Percentiles rank a stretch among this genome's conserved stretches.
phyloP scores from a whole-genome alignment of 2,329 filamentous ascomycete genomes.

The Alternaria arborescens region DNA sequence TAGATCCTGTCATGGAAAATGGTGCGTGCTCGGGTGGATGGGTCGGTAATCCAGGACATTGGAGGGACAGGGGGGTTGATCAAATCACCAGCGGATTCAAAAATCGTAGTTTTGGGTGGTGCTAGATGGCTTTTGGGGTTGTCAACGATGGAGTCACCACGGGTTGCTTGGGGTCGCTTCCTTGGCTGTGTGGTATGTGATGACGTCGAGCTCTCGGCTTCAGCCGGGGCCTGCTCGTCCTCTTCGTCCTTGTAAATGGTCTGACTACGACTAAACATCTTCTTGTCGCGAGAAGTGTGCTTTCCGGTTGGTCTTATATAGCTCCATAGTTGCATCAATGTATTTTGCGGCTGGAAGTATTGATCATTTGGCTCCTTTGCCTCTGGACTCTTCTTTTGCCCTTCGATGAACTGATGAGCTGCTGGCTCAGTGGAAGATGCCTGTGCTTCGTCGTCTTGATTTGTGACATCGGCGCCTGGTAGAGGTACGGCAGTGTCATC shows the following conservation, averaged over 20 bases:
- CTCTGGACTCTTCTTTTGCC: slow-evolving; percentile 36
- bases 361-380: slow-evolving; percentile 22
- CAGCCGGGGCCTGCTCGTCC: slow-evolving; percentile 14
- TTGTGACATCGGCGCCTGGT: slow-evolving; percentile 70
- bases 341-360: slow-evolving; percentile 48
- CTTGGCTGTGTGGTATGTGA: slow-evolving; percentile 23
- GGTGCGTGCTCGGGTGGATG: slow-evolving; percentile 79
- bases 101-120: slow-evolving; percentile 89
- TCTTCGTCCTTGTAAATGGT: slow-evolving; percentile 39
- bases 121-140: slow-evolving; percentile 64
- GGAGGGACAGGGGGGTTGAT: slow-evolving; percentile 88
- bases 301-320: slow-evolving; percentile 74
- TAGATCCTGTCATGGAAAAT: slow-evolving; percentile 98
- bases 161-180: slow-evolving; percentile 56
- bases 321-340: slow-evolving; percentile 69
- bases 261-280: slow-evolving; percentile 54
- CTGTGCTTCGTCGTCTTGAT: slow-evolving; percentile 69
- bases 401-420: slow-evolving; percentile 44
- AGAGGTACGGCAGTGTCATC: slow-evolving; percentile 70
- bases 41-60: slow-evolving; percentile 82
- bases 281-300: slow-evolving; percentile 74
- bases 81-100: slow-evolving; percentile 92
- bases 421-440: slow-evolving; percentile 46
- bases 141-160: slow-evolving; percentile 61
- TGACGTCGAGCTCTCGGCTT: slow-evolving; percentile 21